phyloP scores from a whole-genome alignment of 2,329 filamentous ascomycete species.

The Aspergillus novoparasiticus region DNA sequence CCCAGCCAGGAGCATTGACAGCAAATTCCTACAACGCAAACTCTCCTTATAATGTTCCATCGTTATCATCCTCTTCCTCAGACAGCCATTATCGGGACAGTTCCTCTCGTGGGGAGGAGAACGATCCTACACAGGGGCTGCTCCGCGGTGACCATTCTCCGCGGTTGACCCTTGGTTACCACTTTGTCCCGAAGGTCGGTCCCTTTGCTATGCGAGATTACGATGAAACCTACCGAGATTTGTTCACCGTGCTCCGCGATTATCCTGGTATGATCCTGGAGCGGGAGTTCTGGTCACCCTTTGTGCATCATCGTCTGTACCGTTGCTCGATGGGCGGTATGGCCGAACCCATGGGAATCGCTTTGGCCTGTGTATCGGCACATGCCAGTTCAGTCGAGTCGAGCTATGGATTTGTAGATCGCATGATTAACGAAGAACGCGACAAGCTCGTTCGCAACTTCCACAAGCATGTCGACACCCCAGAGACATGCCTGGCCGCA shows the following conservation, averaged over 20 bases:
- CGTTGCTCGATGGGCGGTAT: conserved; percentile 17
- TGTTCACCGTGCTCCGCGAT: conserved; percentile 14
- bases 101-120: neutral
- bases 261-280: conserved; percentile 17
- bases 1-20: neutral
- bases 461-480: conserved; percentile 10
- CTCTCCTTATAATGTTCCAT: neutral
- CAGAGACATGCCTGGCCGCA: conserved; percentile 18
- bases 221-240: conserved; percentile 11
- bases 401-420: conserved; percentile 16
- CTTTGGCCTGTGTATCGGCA: conserved; percentile 15
- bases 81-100: neutral
- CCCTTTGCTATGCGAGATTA: neutral
- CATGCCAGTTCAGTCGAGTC: conserved; percentile 15
- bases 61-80: neutral
- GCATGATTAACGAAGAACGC: conserved; percentile 16
- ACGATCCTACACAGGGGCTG: neutral
- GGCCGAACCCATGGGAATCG: conserved; percentile 17
- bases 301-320: conserved; percentile 19
- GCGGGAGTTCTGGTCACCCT: conserved; percentile 20
- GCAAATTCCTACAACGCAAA: neutral
- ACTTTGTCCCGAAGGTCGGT: conserved; percentile 9
- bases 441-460: conserved; percentile 18
- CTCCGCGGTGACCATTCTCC: conserved; percentile 4
- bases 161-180: conserved; percentile 10